Conservation (phyloP, 2,329 filamentous ascomycete species). For the Fusarium sacchari region DNA sequence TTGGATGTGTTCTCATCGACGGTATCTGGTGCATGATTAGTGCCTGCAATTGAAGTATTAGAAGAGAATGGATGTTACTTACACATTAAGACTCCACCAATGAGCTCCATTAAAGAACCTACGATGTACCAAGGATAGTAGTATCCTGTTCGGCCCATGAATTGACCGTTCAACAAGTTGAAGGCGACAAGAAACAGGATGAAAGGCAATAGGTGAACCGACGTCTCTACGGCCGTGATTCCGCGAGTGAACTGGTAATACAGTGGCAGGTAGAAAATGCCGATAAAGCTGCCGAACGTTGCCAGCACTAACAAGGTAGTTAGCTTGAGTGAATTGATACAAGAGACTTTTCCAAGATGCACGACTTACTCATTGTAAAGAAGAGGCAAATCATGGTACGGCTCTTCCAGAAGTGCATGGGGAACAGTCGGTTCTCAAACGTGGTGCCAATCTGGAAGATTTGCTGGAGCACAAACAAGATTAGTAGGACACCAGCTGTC, state of each 20-base stretch:
- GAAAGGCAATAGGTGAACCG: slow-evolving; percentile 1
- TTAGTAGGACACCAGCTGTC: slow-evolving; percentile 51
- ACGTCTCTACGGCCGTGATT: slow-evolving; percentile 1
- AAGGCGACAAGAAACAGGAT: slow-evolving; percentile 15
- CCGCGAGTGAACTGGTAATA: slow-evolving; percentile 13
- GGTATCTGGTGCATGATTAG: background rate
- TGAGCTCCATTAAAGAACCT: background rate
- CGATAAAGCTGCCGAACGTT: slow-evolving; percentile 10
- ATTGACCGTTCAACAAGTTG: slow-evolving; percentile 8
- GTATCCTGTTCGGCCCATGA: slow-evolving; percentile 8
- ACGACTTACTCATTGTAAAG: slow-evolving; percentile 45
- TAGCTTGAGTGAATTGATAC: background rate
- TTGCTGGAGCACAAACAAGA: slow-evolving; percentile 59
- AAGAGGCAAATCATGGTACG: slow-evolving; percentile 55
- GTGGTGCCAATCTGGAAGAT: slow-evolving; percentile 1
- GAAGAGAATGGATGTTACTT: accelerated
- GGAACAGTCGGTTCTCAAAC: slow-evolving; percentile 53
- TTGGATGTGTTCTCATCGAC: background rate
- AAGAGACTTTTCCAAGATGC: accelerated
- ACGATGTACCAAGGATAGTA: slow-evolving; percentile 17
- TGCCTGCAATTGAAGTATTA: background rate
- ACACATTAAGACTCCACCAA: slow-evolving; percentile 8
- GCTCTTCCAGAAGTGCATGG: slow-evolving; percentile 55
- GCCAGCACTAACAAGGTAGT: background rate
- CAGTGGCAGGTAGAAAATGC: slow-evolving; percentile 16